These are phyloP conservation scores for Prunus fruticosa DNA, from an alignment of 306 rosid species.

Conservation along the genomic window DNA sequence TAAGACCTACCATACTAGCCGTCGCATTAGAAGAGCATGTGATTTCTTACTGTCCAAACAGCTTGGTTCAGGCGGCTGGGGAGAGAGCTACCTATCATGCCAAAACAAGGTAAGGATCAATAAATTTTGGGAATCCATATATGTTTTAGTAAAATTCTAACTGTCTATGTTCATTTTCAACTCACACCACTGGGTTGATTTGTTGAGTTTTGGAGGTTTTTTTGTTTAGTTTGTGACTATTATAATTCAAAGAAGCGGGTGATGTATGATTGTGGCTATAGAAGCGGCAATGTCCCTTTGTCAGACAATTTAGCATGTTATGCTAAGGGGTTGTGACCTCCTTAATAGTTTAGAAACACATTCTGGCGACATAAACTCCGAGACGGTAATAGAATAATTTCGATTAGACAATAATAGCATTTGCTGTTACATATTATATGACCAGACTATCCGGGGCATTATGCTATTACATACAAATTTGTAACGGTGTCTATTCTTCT, in stretches of 20 bases:
- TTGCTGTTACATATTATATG: background rate
- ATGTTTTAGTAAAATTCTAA: no score
- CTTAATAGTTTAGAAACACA: no score
- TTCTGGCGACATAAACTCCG: no score
- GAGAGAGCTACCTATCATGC: conserved; percentile 71
- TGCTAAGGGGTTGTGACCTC: no score
- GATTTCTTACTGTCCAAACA: conserved; percentile 68
- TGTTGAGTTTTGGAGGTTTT: no score
- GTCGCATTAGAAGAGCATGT: conserved; percentile 53
- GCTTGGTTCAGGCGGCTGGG: conserved; percentile 61
- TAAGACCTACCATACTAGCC: conserved; percentile 41
- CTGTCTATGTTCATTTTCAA: no score
- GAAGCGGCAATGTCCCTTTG: background rate
- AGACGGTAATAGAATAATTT: background rate
- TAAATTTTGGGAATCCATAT: no score
- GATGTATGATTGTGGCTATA: background rate
- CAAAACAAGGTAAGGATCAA: conserved; percentile 44
- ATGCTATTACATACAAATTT: background rate
- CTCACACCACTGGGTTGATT: no score
- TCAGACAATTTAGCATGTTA: no score
- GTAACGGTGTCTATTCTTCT: background rate
- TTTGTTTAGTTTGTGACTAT: no score
- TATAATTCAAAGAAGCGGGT: background rate
- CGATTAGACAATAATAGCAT: background rate
- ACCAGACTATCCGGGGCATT: no score